Evolutionary conservation across 352 stramenopile genomes (phyloP), one percentile per base, ranked within the genome.

Genomic region (Halophytophthora polymorphica): DNA sequence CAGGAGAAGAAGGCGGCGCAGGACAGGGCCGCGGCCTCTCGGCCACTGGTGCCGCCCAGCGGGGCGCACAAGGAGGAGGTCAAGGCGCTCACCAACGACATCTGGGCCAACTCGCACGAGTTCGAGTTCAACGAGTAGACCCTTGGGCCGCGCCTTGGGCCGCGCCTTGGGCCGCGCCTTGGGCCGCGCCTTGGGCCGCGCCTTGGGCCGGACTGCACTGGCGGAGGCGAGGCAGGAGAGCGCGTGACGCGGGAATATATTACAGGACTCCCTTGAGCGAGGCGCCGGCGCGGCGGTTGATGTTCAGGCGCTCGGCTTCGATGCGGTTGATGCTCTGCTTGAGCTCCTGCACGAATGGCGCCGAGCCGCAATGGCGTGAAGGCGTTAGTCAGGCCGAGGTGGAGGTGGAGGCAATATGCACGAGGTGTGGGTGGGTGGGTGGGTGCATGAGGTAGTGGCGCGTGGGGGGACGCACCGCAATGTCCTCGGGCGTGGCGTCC

Each of bases 231-330:
- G n/a, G n/a, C n/a, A n/a, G n/a, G n/a, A n/a, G n/a, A n/a, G n/a
- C n/a, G n/a, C n/a, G n/a, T n/a, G n/a, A n/a, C n/a, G n/a, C n/a
- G 11, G 66, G 40, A 61, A 71, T 67, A 58, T 53, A 52, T 81
- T 82, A 92, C 38, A 89, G 58, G 22, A 90, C 64, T 31, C 82
- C 82, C 58, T 92, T 92, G 43, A 92, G 73, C 31, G 79, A 92
- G 25, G 82, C 82, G 35, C 82, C 82, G 15, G 74, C 79, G 22
- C 82, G 82, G 55, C 82, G 77, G 50, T 92, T 68, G 48, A 92
- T 82, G 56, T 73, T 90, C 51, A 89, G 79, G n/a, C 82, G 79
- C 66, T 92, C 82, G 2, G 69, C 69, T 38, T 92, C 82, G 40
- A 86, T 89, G 54, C 55, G 76, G 55, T 83, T 78, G 65, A 90